Evolutionary conservation across 345 rosid genomes (phyloP), one percentile per base, ranked within the genome.

Genomic region (Murraya koenigii): DNA sequence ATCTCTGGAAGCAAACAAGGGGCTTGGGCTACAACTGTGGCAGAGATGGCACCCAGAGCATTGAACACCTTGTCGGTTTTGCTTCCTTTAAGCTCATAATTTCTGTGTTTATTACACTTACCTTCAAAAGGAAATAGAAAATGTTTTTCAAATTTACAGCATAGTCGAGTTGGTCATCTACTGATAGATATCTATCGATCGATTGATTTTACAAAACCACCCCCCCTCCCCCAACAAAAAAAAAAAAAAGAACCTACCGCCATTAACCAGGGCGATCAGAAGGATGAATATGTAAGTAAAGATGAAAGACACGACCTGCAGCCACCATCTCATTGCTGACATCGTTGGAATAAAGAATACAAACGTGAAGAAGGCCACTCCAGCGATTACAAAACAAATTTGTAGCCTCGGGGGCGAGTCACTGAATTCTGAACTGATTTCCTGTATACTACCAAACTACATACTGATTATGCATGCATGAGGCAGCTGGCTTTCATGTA

Each of bases 251-350:
- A 0, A 25, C 76, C 19, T 28, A 71, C 87, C 82, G 66, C 79
- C 82, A 67, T 58, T 81, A 36, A 81, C 66, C 4, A 75, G 28
- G 30, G 68, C 71, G 8, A 77, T 55, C 26, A 77, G 2, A 54
- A 82, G 77, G 49, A 66, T 38, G 47, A 49, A 39, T 4, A 80
- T 75, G 54, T 80, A 85, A 32, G 73, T 28, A 10, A 72, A 41
- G 39, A 80, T 9, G 35, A 77, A 56, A 19, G 85, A 82, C 58
- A 28, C 76, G 7, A 62, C 73, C 47, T n/a, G n/a, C n/a, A 85
- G 60, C 87, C 87, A 85, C 38, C 72, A 44, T 68, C 80, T 69
- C 78, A 77, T 80, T 6, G 85, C 85, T 8, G 85, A 85, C 72
- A 85, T 69, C 54, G 84, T 82, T 49, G 85, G 85, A 44, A 66